Percentiles rank a stretch among this genome's conserved stretches.
Conservation (phyloP, 2,329 filamentous ascomycete species). For the Pseudogymnoascus pannorum region DNA sequence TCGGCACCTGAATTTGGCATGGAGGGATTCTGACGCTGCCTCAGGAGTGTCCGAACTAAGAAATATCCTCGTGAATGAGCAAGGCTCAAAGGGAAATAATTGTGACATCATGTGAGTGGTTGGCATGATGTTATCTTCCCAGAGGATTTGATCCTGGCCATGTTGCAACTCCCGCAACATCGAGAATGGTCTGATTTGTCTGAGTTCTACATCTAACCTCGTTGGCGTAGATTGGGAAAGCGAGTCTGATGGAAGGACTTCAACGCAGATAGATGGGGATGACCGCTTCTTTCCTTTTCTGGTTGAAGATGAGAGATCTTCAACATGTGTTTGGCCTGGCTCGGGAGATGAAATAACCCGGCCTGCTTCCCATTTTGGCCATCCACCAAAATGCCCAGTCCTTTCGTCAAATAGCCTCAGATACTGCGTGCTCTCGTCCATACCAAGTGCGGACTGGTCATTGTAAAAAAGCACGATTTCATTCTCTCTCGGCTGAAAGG, state of each 20-base stretch:
- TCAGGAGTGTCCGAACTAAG: not conserved
- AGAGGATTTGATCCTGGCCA: not conserved
- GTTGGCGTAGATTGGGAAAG: not conserved
- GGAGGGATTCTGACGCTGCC: not conserved
- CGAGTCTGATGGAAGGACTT: constrained; percentile 2
- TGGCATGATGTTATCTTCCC: constrained; percentile 5
- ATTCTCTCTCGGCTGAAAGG: constrained; percentile 10
- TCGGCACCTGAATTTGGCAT: constrained; percentile 2
- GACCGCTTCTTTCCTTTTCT: not conserved
- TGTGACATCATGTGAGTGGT: not conserved
- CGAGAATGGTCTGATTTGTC: not conserved
- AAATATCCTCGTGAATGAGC: not conserved
- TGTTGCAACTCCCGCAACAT: constrained; percentile 7
- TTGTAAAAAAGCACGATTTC: constrained; percentile 12
- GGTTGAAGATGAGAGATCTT: not conserved
- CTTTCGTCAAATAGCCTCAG: not conserved
- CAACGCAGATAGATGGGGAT: not conserved
- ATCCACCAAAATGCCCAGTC: not conserved
- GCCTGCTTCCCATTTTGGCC: constrained; percentile 6
- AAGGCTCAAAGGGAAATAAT: constrained; percentile 1
- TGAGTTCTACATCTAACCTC: not conserved
- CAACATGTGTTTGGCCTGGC: not conserved
- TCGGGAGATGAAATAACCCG: not conserved
- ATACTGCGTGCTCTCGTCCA: constrained; percentile 3
- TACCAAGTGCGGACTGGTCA: not conserved